Conservation (phyloP, 495 filamentous ascomycete genomes). For the Penicillium waksmanii region DNA sequence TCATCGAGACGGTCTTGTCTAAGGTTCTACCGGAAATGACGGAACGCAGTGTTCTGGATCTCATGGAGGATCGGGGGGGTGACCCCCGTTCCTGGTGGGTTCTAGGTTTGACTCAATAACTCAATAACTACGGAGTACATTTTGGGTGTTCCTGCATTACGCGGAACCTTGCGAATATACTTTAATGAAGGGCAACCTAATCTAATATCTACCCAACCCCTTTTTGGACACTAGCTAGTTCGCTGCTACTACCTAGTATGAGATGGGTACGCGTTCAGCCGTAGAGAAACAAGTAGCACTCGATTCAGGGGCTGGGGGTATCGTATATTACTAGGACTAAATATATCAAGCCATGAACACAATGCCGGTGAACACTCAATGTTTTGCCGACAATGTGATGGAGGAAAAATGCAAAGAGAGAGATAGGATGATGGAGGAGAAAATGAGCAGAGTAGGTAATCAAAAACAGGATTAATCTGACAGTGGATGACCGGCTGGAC, state of each 20-base stretch:
- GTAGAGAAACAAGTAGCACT: too few species aligned
- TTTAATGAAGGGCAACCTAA: conserved; percentile 5
- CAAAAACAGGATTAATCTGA: conserved; percentile 22
- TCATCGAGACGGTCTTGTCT: conserved; percentile 77
- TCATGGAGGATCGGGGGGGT: conserved; percentile 73
- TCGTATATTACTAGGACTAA: not conserved
- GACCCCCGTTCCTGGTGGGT: conserved; percentile 18
- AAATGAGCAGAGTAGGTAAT: conserved; percentile 16
- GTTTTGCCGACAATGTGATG: not conserved
- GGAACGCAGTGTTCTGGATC: conserved; percentile 69
- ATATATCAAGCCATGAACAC: not conserved
- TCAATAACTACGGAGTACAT: too few species aligned
- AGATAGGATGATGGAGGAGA: not conserved
- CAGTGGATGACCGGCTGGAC: conserved; percentile 13
- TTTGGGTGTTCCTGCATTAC: conserved; percentile 11
- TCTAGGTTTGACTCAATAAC: conserved; percentile 9
- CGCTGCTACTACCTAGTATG: too few species aligned
- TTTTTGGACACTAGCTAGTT: too few species aligned
- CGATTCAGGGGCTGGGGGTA: not conserved
- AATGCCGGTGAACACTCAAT: not conserved
- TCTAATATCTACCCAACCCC: not conserved
- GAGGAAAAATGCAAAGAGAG: too few species aligned
- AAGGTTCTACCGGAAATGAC: conserved; percentile 82
- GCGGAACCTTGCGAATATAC: not conserved
- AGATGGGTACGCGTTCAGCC: too few species aligned